Evolutionary conservation across 139 green algal species (phyloP), one percentile per base, ranked within the genome.

Genomic region (Picochlorum sp.): DNA sequence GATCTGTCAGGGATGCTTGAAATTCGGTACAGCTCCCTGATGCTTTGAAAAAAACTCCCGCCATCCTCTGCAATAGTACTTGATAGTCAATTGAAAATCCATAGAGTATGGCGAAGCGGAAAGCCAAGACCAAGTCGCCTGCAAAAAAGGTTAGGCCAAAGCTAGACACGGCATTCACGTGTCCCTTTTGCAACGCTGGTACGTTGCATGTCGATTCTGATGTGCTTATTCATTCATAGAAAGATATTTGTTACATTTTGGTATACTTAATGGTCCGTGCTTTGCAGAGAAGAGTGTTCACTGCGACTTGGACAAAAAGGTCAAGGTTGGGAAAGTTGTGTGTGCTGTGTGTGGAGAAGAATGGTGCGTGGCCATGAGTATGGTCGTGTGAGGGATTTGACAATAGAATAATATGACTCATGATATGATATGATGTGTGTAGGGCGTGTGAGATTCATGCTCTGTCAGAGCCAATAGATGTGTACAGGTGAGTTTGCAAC

Each of bases 171-270:
- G 60, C 69, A 2, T 89, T 89, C 60, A 62, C 75, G 58, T 89
- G 83, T 47, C 83, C 83, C 3, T 86, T 91, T 38, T 89, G 83
- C 67, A 89, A 89, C 55, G 74, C 82, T 41, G 70, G 65, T 56
- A 65, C 57, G 61, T 20, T 20, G 47, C 16, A 41, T 41, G 1
- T 41, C 5, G 2, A 13, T 41, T 41, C 34, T 11, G 34, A 41
- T 41, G 6, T 14, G 34, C 2, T 41, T 41, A 41, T 41, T 41
- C 34, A 13, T 11, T 41, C 2, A 41, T 41, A 41, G 2, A 41
- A 4, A 1, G 3, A 0, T 30, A 7, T 30, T 30, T 41, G 0
- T 41, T 41, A 41, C 8, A 41, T 41, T 4, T 30, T 41, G 8
- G 8, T 41, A 41, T 13, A 14, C 7, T 2, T 41, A 41, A 41